Percentiles rank a stretch among this genome's conserved stretches.
phyloP scores from a whole-genome alignment of 352 stramenopile species.

The Phytophthora megakarya region DNA sequence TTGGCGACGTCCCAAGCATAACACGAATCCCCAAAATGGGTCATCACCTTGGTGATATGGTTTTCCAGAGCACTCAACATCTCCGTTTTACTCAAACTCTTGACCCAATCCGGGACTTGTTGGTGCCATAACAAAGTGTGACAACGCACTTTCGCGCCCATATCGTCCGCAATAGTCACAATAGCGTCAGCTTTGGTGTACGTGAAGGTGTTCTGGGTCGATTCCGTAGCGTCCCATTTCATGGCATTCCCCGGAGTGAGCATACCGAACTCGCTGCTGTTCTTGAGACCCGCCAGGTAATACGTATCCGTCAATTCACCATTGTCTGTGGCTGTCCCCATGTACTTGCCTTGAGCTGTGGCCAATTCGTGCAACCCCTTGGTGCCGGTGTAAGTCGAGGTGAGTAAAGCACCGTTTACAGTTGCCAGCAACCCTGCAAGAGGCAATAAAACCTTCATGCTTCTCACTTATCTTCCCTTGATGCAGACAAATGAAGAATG shows the following conservation, averaged over 20 bases:
- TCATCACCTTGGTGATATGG: slow-evolving; percentile 37
- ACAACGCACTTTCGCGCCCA: slow-evolving; percentile 34
- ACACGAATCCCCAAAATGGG: slow-evolving; percentile 33
- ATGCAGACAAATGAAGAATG: slow-evolving; percentile 15
- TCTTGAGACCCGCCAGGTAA: slow-evolving; percentile 28
- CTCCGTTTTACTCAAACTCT: slow-evolving; percentile 29
- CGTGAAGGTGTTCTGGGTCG: slow-evolving; percentile 23
- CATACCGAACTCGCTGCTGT: slow-evolving; percentile 34
- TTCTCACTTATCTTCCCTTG: neutral
- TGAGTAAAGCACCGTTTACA: slow-evolving; percentile 15
- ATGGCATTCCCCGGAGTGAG: slow-evolving; percentile 36
- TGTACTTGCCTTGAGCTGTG: slow-evolving; percentile 36
- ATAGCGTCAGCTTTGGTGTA: slow-evolving; percentile 31
- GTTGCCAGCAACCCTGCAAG: slow-evolving; percentile 14
- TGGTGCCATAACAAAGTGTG: slow-evolving; percentile 37
- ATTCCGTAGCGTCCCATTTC: slow-evolving; percentile 36
- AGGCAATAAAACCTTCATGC: slow-evolving; percentile 21
- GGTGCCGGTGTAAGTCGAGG: slow-evolving; percentile 28
- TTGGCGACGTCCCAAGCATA: slow-evolving; percentile 39
- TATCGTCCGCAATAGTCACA: slow-evolving; percentile 23
- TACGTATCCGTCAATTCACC: slow-evolving; percentile 27
- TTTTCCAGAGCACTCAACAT: slow-evolving; percentile 31
- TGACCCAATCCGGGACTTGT: slow-evolving; percentile 32
- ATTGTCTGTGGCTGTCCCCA: slow-evolving; percentile 37
- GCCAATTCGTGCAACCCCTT: slow-evolving; percentile 31